phyloP scores from a whole-genome alignment of 2,329 filamentous ascomycete genomes.

The Scytalidium sp. region DNA sequence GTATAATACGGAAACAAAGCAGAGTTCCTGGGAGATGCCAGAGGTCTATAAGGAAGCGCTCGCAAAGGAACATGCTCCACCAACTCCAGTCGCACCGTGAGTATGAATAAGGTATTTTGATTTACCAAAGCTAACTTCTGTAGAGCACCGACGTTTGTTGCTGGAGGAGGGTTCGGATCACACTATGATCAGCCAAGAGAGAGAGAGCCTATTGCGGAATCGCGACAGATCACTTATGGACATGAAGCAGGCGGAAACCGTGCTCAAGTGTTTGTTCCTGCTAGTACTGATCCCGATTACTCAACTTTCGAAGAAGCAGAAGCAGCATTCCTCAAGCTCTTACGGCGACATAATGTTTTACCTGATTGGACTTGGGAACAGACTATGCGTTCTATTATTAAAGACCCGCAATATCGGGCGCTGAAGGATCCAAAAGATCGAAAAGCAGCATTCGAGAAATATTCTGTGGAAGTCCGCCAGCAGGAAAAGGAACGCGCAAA shows the following conservation, averaged over 20 bases:
- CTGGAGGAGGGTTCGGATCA: slow-evolving; percentile 32
- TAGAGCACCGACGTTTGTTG: slow-evolving; percentile 36
- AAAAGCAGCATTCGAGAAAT: slow-evolving; percentile 91
- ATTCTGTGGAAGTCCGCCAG: slow-evolving; percentile 81
- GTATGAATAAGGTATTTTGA: slow-evolving; percentile 19
- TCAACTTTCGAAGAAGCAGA: slow-evolving; percentile 83
- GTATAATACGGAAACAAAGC: slow-evolving; percentile 88
- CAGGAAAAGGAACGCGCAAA: slow-evolving; percentile 95
- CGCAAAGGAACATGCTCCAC: slow-evolving; percentile 47
- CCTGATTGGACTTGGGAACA: slow-evolving; percentile 93
- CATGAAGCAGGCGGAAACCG: slow-evolving; percentile 46
- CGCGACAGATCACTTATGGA: slow-evolving; percentile 55
- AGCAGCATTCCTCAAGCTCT: slow-evolving; percentile 85
- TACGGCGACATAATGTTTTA: slow-evolving; percentile 81
- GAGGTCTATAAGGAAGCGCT: slow-evolving; percentile 75
- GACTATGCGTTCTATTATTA: slow-evolving; percentile 79
- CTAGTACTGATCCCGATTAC: slow-evolving; percentile 73
- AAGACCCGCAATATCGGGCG: slow-evolving; percentile 88
- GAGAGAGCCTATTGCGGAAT: slow-evolving; percentile 44
- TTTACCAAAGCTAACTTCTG: slow-evolving; percentile 8
- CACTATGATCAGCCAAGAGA: slow-evolving; percentile 31
- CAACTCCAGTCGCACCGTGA: slow-evolving; percentile 42
- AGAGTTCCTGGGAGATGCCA: slow-evolving; percentile 94
- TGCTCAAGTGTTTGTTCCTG: slow-evolving; percentile 58
- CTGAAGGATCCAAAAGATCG: slow-evolving; percentile 91